Percentiles rank a stretch among this genome's conserved stretches.
These are phyloP conservation scores for Exophiala mesophila DNA, from an alignment of 2,329 filamentous ascomycete species.

Conservation along the genomic window DNA sequence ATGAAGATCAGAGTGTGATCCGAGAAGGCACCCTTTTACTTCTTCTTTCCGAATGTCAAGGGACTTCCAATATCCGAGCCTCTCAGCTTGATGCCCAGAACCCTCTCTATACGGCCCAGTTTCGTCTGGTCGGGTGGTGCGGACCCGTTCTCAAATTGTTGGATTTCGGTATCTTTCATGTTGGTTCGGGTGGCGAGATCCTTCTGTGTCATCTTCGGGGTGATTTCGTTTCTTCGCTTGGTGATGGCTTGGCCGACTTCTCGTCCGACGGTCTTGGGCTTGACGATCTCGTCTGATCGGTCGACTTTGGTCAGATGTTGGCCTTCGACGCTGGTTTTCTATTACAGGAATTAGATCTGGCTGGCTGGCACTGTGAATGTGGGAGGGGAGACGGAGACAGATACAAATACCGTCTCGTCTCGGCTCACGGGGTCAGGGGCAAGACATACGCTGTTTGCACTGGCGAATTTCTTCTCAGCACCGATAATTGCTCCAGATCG, in stretches of 20 bases:
- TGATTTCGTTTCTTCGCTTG: conserved; percentile 70
- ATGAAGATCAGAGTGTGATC: too few relatives aligned
- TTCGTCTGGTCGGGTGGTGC: conserved; percentile 80
- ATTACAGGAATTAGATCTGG: conserved; percentile 29
- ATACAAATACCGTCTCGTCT: too few relatives aligned
- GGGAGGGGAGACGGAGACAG: too few relatives aligned
- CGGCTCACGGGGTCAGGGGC: too few relatives aligned
- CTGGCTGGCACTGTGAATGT: too few relatives aligned
- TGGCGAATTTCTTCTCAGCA: conserved; percentile 87
- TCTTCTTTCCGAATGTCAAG: conserved; percentile 69
- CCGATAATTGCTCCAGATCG: conserved; percentile 68
- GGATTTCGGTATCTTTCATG: conserved; percentile 72
- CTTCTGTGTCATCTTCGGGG: conserved; percentile 96
- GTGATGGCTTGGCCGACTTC: conserved; percentile 78
- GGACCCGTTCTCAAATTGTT: conserved; percentile 77
- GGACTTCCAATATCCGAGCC: conserved; percentile 80
- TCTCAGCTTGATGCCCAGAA: conserved; percentile 82
- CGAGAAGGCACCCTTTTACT: conserved; percentile 42
- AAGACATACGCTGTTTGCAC: conserved; percentile 70
- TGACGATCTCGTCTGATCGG: conserved; percentile 94
- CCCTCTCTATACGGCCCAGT: conserved; percentile 69
- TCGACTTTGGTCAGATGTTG: conserved; percentile 98
- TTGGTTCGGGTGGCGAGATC: conserved; percentile 81
- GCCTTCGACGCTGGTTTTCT: conserved; percentile 60
- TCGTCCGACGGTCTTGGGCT: conserved; percentile 84